Base-by-base conservation (phyloP, 2,329 filamentous ascomycete species). In the Bertia moriformis region DNA sequence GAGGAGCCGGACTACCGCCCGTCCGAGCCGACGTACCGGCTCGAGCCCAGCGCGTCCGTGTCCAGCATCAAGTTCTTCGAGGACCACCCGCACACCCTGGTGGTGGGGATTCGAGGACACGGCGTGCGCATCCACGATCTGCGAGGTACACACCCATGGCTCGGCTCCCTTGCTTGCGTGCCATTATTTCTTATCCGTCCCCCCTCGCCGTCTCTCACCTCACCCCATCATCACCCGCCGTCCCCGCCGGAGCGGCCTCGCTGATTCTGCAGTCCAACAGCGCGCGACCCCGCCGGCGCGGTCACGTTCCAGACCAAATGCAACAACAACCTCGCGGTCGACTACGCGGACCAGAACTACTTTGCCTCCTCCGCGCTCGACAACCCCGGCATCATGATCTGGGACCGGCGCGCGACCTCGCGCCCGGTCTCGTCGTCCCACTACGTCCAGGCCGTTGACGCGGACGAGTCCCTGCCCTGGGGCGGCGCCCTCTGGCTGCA, bases 31-130 rank as follows among this genome's bases (percentile, higher is more conserved):
- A 55, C 71, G 51, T 58, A 75, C 53, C 63, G 73, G 15, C 57
- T 78, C 3, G 76, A 81, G 50, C 67, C 71, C 3, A 76, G 73
- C 39, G 79, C 86, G 32, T 78, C 82, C n/a, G 78, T 91, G 18
- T 84, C 81, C 1, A 88, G 83, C 50, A 76, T 88, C 48, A 78
- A 83, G 49, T 93, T 89, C 62, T 88, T 89, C 42, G 72, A 83
- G 42, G 73, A 82, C 45, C 80, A 78, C 45, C 83, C 84, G 5
- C 73, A 85, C 45, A 82, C 79, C 17, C 61, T 91, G 10, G 73
- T 88, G 19, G 78, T 79, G 19, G 83, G 82, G 1, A 80, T 88
- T 38, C 83, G 83, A 46, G 73, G 80, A 33, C 74, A 83, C 45
- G 83, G 78, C 27, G 68, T 91, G 36, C 69, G 82, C 14, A 71